These are phyloP conservation scores for Globisporangium mamillatum DNA, from an alignment of 352 stramenopile species.

Conservation along the genomic window DNA sequence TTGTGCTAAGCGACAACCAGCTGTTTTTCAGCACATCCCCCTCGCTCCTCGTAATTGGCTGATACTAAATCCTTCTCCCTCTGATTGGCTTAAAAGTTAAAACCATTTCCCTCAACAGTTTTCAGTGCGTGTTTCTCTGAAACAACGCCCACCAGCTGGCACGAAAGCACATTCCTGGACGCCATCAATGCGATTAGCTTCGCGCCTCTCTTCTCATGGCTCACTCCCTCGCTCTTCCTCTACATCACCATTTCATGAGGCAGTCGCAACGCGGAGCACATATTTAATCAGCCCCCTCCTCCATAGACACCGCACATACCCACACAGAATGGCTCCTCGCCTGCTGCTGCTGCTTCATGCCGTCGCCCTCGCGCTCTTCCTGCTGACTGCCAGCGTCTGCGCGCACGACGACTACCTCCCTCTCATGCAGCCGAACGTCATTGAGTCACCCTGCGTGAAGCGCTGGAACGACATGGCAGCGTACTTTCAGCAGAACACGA, in stretches of 20 bases:
- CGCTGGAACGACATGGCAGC: slow-evolving; percentile 29
- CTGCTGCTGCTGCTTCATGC: background rate
- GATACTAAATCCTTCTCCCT: background rate
- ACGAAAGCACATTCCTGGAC: background rate
- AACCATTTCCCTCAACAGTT: background rate
- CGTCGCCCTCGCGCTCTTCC: background rate
- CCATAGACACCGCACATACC: no score
- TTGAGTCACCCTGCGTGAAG: slow-evolving; percentile 44
- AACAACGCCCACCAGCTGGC: background rate
- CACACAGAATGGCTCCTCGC: background rate
- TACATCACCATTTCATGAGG: background rate
- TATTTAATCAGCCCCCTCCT: background rate
- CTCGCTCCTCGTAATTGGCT: background rate
- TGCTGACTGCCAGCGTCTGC: background rate
- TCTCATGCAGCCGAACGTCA: slow-evolving; percentile 37
- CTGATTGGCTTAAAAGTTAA: background rate
- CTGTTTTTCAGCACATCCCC: background rate
- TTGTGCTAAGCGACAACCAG: background rate
- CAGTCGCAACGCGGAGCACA: background rate
- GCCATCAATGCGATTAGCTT: background rate
- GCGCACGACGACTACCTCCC: slow-evolving; percentile 39
- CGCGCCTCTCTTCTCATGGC: background rate
- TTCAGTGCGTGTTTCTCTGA: background rate
- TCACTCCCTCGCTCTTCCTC: background rate
- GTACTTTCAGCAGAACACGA: slow-evolving; percentile 10